phyloP scores from a whole-genome alignment of 2,329 filamentous ascomycete genomes.

The Knufia fluminis region DNA sequence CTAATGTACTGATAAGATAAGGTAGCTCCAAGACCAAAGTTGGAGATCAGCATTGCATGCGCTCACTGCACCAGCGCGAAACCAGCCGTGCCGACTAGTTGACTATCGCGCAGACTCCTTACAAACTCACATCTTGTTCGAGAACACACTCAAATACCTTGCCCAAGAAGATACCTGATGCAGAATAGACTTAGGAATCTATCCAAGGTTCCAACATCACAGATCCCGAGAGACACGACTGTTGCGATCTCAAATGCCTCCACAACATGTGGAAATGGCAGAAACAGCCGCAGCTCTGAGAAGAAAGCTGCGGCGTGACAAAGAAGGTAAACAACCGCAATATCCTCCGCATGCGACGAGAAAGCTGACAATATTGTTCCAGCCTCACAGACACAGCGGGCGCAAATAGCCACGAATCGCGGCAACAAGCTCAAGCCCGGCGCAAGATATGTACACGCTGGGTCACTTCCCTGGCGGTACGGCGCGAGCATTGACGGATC shows the following conservation, averaged over 20 bases:
- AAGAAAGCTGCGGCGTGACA: conserved; percentile 39
- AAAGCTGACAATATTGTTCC: conserved; percentile 8
- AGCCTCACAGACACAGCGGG: conserved; percentile 24
- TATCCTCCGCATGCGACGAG: conserved; percentile 7
- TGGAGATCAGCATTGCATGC: conserved; percentile 1
- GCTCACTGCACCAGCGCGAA: too few relatives aligned
- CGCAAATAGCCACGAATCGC: conserved; percentile 47
- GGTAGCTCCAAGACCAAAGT: too few relatives aligned
- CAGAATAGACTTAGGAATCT: too few relatives aligned
- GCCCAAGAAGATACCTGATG: too few relatives aligned
- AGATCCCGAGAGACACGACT: background rate
- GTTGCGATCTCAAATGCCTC: conserved; percentile 15
- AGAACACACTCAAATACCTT: too few relatives aligned
- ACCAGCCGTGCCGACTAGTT: background rate
- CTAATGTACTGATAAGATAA: background rate
- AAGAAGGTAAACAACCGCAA: conserved; percentile 31
- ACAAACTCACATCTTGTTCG: background rate
- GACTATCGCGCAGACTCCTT: background rate
- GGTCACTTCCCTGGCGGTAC: conserved; percentile 43
- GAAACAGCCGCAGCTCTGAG: conserved; percentile 50
- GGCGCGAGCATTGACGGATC: conserved; percentile 23
- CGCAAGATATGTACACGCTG: conserved; percentile 47
- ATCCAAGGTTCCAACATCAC: background rate
- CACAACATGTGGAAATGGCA: conserved; percentile 30
- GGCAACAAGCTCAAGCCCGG: conserved; percentile 54